These are phyloP conservation scores for Ustilago hordei DNA, from an alignment of 1,284 basidiomycete species.

Conservation along the genomic window DNA sequence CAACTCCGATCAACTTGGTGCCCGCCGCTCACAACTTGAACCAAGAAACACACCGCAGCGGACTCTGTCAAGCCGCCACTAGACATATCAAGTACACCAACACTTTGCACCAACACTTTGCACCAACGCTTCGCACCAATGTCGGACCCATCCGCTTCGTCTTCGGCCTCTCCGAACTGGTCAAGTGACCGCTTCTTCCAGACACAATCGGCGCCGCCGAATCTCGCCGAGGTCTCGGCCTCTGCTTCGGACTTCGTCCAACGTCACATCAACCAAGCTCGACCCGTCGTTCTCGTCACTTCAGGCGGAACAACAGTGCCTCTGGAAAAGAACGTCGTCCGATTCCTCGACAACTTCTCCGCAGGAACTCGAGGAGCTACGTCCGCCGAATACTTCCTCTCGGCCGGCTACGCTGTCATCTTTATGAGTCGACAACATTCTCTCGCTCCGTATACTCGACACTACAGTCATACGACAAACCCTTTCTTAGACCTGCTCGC, in stretches of 20 bases:
- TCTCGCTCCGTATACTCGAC: slow-evolving; percentile 93
- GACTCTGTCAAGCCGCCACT: no score
- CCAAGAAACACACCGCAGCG: neutral
- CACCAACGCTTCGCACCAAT: slow-evolving; percentile 9
- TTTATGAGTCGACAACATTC: slow-evolving; percentile 98
- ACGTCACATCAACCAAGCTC: slow-evolving; percentile 75
- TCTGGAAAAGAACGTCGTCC: slow-evolving; percentile 74
- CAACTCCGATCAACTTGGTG: neutral
- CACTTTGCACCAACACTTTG: no score
- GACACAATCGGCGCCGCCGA: slow-evolving; percentile 51
- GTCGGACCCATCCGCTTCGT: slow-evolving; percentile 34
- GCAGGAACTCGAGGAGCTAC: slow-evolving; percentile 97
- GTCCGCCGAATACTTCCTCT: slow-evolving; percentile 96
- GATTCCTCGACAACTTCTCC: slow-evolving; percentile 98
- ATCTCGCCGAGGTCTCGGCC: slow-evolving; percentile 36
- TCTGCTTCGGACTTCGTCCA: slow-evolving; percentile 75
- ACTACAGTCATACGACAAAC: slow-evolving; percentile 97
- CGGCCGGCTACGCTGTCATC: slow-evolving; percentile 92
- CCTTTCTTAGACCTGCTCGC: slow-evolving; percentile 97
- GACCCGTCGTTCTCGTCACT: slow-evolving; percentile 90
- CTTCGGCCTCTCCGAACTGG: slow-evolving; percentile 37
- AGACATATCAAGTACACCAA: no score
- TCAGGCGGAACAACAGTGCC: slow-evolving; percentile 69
- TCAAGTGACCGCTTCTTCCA: slow-evolving; percentile 60
- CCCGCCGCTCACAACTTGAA: no score